Evolutionary conservation across 2,329 filamentous ascomycete genomes (phyloP).

Genomic region (Colletotrichum sp.): DNA sequence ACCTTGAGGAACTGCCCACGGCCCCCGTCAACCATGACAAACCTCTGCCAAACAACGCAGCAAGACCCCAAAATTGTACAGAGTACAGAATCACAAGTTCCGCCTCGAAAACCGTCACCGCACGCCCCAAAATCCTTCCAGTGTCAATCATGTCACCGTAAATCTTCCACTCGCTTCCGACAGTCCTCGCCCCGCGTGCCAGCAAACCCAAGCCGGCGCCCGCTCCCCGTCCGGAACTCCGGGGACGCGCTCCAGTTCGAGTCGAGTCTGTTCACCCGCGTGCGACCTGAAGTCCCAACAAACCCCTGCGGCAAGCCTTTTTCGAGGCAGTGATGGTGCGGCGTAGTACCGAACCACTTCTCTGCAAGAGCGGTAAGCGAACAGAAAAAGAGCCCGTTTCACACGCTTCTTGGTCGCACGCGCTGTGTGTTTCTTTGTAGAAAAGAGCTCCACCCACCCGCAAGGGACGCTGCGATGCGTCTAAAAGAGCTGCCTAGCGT

Average conservation of each 20-base stretch:
- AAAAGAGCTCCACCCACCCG: neutral
- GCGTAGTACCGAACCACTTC: neutral
- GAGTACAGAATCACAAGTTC: neutral
- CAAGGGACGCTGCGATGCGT: neutral
- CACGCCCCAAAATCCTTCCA: neutral
- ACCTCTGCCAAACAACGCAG: neutral
- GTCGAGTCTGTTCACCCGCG: neutral
- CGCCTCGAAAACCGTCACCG: neutral
- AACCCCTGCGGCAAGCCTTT: neutral
- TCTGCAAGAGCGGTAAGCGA: neutral
- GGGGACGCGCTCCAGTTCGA: neutral
- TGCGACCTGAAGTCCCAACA: neutral
- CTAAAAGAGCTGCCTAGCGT: neutral
- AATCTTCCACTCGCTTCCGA: neutral
- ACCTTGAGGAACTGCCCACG: neutral
- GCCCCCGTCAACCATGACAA: neutral
- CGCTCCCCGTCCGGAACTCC: neutral
- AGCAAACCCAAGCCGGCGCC: neutral
- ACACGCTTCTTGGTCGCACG: neutral
- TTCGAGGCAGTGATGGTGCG: neutral
- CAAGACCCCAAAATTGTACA: neutral
- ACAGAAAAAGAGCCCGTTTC: neutral
- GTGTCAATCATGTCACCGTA: neutral
- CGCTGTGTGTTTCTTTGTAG: neutral
- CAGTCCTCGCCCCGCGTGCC: neutral